These are phyloP conservation scores for Dacryopinax spathularia DNA, from an alignment of 768 basidiomycete genomes.

Conservation along the genomic window DNA sequence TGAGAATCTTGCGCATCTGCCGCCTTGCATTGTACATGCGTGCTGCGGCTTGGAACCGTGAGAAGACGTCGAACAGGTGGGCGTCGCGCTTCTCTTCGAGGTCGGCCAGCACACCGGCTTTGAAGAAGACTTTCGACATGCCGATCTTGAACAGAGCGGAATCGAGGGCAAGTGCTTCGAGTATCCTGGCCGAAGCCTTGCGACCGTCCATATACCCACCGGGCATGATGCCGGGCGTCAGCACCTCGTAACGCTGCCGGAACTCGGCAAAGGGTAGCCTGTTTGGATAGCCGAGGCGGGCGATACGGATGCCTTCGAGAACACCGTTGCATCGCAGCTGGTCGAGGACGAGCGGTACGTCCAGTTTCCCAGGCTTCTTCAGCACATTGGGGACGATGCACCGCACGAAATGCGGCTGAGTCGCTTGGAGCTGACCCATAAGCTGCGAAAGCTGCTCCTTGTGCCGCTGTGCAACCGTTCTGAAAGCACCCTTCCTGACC, in stretches of 20 bases:
- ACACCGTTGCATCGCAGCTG: constrained; percentile 98
- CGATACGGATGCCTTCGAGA: constrained; percentile 94
- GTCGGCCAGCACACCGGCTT: constrained; percentile 91
- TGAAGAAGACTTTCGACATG: constrained; percentile 97
- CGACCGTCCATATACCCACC: constrained; percentile 96
- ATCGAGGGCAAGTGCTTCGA: constrained; percentile 77
- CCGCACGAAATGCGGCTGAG: constrained; percentile 94
- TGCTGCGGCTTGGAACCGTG: constrained; percentile 70
- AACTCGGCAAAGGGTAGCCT: constrained; percentile 94
- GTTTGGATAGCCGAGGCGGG: constrained; percentile 93
- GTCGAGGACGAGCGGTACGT: constrained; percentile 88
- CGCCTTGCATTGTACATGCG: constrained; percentile 75
- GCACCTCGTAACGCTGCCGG: constrained; percentile 87
- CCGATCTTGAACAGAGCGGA: constrained; percentile 76
- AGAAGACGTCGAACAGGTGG: constrained; percentile 78
- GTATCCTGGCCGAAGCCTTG: constrained; percentile 84
- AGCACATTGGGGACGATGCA: constrained; percentile 91
- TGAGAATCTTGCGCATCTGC: constrained; percentile 87
- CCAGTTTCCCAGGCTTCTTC: constrained; percentile 84
- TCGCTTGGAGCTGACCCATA: constrained; percentile 80
- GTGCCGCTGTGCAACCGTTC: constrained; percentile 89
- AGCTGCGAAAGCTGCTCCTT: constrained; percentile 87
- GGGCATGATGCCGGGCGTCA: constrained; percentile 86
- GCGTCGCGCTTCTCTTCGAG: constrained; percentile 84
- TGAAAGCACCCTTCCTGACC: constrained; percentile 90